Percentiles rank a stretch among this genome's conserved stretches.
phyloP scores from a whole-genome alignment of 1,284 basidiomycete genomes.

The Ganoderma meredithae region DNA sequence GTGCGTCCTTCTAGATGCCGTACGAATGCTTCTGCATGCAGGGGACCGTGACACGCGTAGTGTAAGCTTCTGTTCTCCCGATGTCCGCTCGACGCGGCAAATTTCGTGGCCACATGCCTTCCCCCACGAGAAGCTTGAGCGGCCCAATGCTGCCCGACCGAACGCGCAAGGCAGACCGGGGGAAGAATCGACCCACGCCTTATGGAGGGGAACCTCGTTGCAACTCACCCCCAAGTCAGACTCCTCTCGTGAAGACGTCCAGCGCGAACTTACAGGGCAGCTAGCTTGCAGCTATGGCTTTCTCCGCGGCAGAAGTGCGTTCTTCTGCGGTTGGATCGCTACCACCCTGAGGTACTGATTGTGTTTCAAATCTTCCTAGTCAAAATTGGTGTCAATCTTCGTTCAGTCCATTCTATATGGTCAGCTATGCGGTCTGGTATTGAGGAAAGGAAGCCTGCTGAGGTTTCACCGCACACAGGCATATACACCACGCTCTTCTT shows the following conservation, averaged over 20 bases:
- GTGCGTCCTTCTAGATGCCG: background rate
- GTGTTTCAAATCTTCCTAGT: conserved; percentile 10
- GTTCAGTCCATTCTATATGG: conserved; percentile 30
- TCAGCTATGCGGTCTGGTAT: conserved; percentile 6
- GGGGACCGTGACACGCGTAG: background rate
- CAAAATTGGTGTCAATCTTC: conserved; percentile 30
- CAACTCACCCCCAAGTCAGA: background rate
- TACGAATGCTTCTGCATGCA: conserved; percentile 4
- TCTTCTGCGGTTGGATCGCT: background rate
- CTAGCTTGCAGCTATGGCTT: conserved; percentile 16
- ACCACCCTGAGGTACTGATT: background rate
- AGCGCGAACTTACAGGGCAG: background rate
- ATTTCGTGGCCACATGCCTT: background rate
- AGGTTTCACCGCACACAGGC: conserved; percentile 5
- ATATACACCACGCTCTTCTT: conserved; percentile 23
- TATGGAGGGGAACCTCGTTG: background rate
- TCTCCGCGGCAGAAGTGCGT: conserved; percentile 24
- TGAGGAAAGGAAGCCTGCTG: background rate
- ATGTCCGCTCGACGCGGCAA: background rate
- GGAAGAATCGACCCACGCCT: background rate
- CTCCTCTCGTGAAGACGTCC: background rate
- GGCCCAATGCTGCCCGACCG: background rate
- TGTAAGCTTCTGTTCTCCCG: background rate
- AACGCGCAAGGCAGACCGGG: background rate
- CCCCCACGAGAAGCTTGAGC: conserved; percentile 3